Evolutionary conservation across 805 yeast genomes (phyloP).

Genomic region (Kodamaea leandrae): DNA sequence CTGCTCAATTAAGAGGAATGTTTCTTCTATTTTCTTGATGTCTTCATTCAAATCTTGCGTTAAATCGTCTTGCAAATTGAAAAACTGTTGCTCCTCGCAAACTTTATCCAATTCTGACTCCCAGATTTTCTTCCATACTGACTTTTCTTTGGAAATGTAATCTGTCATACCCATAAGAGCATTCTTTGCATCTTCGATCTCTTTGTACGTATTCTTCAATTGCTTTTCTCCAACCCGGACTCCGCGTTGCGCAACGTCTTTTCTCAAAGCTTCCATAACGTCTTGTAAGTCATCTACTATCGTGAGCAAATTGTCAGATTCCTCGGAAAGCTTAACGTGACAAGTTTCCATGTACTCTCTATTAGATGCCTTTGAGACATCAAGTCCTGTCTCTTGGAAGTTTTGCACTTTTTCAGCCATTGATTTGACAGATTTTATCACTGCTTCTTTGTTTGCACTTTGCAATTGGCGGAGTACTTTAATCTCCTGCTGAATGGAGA

Average conservation of each 20-base stretch:
- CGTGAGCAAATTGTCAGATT: slow-evolving; percentile 71
- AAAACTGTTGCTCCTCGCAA: slow-evolving; percentile 90
- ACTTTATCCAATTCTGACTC: slow-evolving; percentile 85
- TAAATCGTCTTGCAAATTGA: slow-evolving; percentile 85
- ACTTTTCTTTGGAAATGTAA: slow-evolving; percentile 68
- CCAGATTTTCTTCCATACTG: slow-evolving; percentile 90
- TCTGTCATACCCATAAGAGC: slow-evolving; percentile 53
- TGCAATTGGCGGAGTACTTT: slow-evolving; percentile 59
- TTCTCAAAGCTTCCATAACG: slow-evolving; percentile 79
- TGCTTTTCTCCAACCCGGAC: slow-evolving; percentile 78
- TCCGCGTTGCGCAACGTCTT: slow-evolving; percentile 90
- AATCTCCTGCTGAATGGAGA: slow-evolving; percentile 56
- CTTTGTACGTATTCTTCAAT: slow-evolving; percentile 60
- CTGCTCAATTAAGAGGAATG: slow-evolving; percentile 75
- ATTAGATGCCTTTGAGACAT: slow-evolving; percentile 34
- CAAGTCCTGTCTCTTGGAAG: slow-evolving; percentile 50
- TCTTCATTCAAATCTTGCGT: slow-evolving; percentile 79
- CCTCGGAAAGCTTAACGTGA: slow-evolving; percentile 67
- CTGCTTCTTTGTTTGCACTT: slow-evolving; percentile 36
- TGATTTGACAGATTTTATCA: slow-evolving; percentile 43
- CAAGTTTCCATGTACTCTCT: slow-evolving; percentile 72
- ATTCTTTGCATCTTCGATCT: slow-evolving; percentile 55
- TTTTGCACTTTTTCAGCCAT: slow-evolving; percentile 46
- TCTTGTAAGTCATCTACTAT: slow-evolving; percentile 91
- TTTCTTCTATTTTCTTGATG: slow-evolving; percentile 73